Evolutionary conservation across 768 basidiomycete species (phyloP), one percentile per base, ranked within the genome.

Genomic region (Crassisporium funariophilum): DNA sequence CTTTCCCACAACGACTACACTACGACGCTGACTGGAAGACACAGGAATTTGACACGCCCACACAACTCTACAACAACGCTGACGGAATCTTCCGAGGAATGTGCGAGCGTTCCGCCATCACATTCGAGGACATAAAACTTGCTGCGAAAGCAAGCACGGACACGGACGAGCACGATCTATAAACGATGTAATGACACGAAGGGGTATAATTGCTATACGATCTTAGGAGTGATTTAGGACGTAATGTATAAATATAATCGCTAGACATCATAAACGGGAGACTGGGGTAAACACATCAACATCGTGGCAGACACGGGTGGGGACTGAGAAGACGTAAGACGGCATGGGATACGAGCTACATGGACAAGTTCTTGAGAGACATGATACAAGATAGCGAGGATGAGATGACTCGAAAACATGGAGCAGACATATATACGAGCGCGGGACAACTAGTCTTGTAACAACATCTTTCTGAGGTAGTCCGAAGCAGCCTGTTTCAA

Each of bases 91-190:
- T 95, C 73, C 77, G 82, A 29, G 80, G 82, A 37, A 94, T 95
- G 91, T 93, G 91, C 58, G 84, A 90, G 21, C 82, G 82, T 47
- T 88, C 87, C n/a, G 79, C 79, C 23, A 89, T 94, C 52, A 74
- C 81, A 12, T 60, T 85, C 9, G 81, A 85, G 27, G 91, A 94
- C 62, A 81, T 93, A 48, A 65, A 62, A 44, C 49, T 71, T 19
- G 74, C 73, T 17, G 50, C 55, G 17, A 74, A 74, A 59, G 50
- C 46, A 4, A 21, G 36, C 10, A 24, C 31, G 15, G 37, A 24
- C 21, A n/a, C n/a, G n/a, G 50, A 52, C 33, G 21, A 38, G 15
- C 9, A 16, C 40, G 16, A 41, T 16, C 10, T 15, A 38, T 2
- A 17, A 5, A 5, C 6, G 12, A 16, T 38, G 36, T 21, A 5